These are phyloP conservation scores for Cetraspora pellucida DNA, from an alignment of 192 early-diverging fungal species.

Conservation along the genomic window DNA sequence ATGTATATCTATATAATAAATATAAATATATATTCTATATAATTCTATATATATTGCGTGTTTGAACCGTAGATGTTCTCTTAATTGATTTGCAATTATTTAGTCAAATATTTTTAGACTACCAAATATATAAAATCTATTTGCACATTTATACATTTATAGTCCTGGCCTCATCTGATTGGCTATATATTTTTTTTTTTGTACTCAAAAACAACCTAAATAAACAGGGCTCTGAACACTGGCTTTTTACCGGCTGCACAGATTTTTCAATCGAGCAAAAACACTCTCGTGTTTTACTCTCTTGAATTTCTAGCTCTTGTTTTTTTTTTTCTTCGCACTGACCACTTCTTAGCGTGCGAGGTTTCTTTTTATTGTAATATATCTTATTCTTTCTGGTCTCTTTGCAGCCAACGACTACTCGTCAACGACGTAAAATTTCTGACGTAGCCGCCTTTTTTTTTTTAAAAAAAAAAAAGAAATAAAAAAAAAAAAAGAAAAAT, in stretches of 20 bases:
- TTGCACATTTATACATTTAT: too few species aligned
- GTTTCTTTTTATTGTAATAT: neutral
- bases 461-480: neutral
- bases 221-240: neutral
- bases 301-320: conserved; percentile 3
- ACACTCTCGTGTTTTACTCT: conserved; percentile 11
- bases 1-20: too few species aligned
- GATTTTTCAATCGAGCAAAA: conserved; percentile 21
- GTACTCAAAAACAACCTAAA: neutral
- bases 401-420: neutral
- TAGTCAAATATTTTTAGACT: too few species aligned
- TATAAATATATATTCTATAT: too few species aligned
- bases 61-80: too few species aligned
- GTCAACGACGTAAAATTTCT: neutral
- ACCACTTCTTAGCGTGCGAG: neutral
- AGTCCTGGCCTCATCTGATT: neutral
- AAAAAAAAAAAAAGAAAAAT: neutral
- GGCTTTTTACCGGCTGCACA: conserved; percentile 6
- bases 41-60: too few species aligned
- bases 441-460: neutral
- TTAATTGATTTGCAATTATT: too few species aligned
- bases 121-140: too few species aligned
- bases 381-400: neutral
- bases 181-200: neutral
- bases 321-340: conserved; percentile 15